These are phyloP conservation scores for Luffa aegyptiaca DNA, from an alignment of 306 rosid species.

Conservation along the genomic window DNA sequence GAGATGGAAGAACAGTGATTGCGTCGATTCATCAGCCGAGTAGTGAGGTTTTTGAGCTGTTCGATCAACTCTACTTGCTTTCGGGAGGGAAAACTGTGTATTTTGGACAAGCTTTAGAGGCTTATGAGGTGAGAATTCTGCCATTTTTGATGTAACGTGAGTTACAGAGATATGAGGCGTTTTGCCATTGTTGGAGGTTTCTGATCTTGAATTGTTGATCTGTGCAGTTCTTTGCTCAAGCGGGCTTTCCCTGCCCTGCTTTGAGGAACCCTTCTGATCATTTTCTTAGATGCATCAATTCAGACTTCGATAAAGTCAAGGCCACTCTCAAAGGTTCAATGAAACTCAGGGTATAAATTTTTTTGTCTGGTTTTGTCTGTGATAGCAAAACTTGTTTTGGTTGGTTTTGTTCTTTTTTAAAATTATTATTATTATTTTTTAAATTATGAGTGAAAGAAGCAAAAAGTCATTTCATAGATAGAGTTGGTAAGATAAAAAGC, in stretches of 20 bases:
- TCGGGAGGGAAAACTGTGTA: slow-evolving; percentile 93
- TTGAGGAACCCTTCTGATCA: slow-evolving; percentile 97
- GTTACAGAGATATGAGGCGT: neutral
- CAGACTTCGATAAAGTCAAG: slow-evolving; percentile 91
- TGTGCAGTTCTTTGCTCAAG: slow-evolving; percentile 87
- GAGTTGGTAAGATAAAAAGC: neutral
- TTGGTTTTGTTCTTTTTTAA: no score
- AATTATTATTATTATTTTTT: no score
- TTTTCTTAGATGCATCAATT: slow-evolving; percentile 84
- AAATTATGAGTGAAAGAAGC: neutral
- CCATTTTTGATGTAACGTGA: neutral
- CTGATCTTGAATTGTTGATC: neutral
- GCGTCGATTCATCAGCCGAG: slow-evolving; percentile 98
- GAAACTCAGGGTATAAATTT: slow-evolving; percentile 58
- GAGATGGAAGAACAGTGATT: slow-evolving; percentile 89
- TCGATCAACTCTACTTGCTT: slow-evolving; percentile 82
- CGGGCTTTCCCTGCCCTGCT: slow-evolving; percentile 98
- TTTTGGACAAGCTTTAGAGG: slow-evolving; percentile 85
- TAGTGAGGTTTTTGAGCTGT: slow-evolving; percentile 95
- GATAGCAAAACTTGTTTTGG: neutral
- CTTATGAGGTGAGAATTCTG: slow-evolving; percentile 56
- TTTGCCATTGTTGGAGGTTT: neutral
- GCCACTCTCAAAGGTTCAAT: slow-evolving; percentile 84
- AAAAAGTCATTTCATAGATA: neutral
- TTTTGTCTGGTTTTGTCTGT: neutral